phyloP scores from a whole-genome alignment of 202 grass and related monocot species.

The Saccharum hybrid region DNA sequence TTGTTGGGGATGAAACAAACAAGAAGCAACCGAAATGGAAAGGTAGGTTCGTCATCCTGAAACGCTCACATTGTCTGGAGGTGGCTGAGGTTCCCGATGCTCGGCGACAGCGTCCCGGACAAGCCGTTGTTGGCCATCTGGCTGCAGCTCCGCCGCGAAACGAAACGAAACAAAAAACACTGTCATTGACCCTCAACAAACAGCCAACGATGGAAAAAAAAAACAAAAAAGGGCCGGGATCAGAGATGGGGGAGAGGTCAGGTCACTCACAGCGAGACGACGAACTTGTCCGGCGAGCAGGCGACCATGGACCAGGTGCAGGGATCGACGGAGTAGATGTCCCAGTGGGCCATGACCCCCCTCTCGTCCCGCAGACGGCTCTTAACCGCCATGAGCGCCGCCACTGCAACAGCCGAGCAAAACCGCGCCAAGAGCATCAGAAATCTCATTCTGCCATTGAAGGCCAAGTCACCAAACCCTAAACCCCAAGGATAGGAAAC shows the following conservation, averaged over 20 bases:
- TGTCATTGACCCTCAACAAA: neutral
- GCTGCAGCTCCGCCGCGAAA: slow-evolving; percentile 50
- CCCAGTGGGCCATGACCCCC: slow-evolving; percentile 74
- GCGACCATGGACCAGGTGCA: slow-evolving; percentile 98
- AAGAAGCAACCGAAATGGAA: neutral
- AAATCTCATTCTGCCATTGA: neutral
- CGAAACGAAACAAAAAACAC: slow-evolving; percentile 28
- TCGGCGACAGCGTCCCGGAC: slow-evolving; percentile 76
- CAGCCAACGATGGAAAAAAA: neutral
- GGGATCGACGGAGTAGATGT: slow-evolving; percentile 97
- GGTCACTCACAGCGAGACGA: slow-evolving; percentile 74
- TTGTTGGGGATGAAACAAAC: neutral
- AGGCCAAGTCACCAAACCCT: slow-evolving; percentile 29
- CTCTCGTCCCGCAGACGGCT: slow-evolving; percentile 85
- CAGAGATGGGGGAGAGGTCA: neutral
- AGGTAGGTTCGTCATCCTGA: slow-evolving; percentile 1
- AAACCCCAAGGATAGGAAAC: neutral
- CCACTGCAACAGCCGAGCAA: slow-evolving; percentile 58
- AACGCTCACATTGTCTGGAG: slow-evolving; percentile 81
- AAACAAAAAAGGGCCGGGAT: neutral
- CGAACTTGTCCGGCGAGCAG: slow-evolving; percentile 85
- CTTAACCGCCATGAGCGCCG: slow-evolving; percentile 92
- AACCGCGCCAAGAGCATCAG: neutral
- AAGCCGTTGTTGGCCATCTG: slow-evolving; percentile 90
- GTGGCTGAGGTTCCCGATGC: slow-evolving; percentile 84